Conservation (phyloP, 2,329 filamentous ascomycete species). For the Beauveria australis region DNA sequence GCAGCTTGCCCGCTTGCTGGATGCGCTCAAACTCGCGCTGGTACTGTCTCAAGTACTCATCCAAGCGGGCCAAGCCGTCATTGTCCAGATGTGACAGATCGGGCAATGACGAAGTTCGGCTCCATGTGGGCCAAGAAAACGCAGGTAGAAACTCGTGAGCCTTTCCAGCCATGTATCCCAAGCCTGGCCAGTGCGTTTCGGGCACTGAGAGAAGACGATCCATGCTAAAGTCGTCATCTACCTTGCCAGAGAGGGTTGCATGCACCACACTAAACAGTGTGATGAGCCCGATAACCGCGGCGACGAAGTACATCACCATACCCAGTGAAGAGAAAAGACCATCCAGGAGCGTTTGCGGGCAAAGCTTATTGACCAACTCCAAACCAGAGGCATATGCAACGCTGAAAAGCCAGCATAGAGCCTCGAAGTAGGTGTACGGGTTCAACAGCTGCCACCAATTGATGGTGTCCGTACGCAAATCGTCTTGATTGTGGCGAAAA, state of each 20-base stretch:
- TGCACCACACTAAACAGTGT: slow-evolving; percentile 5
- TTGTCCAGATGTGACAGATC: slow-evolving; percentile 11
- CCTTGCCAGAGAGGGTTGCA: background rate
- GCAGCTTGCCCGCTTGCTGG: slow-evolving; percentile 23
- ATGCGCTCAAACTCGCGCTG: slow-evolving; percentile 23
- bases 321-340: slow-evolving; percentile 11
- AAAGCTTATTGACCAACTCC: slow-evolving; percentile 11
- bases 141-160: slow-evolving; percentile 11
- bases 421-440: slow-evolving; percentile 24
- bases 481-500: slow-evolving; percentile 11
- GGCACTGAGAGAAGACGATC: slow-evolving; percentile 3
- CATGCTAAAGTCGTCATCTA: slow-evolving; percentile 9
- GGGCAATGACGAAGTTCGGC: background rate
- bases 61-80: slow-evolving; percentile 15
- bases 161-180: slow-evolving; percentile 14
- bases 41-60: slow-evolving; percentile 20
- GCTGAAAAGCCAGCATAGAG: slow-evolving; percentile 18
- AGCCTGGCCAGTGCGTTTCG: slow-evolving; percentile 12
- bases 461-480: background rate
- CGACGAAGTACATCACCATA: background rate
- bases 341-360: slow-evolving; percentile 10
- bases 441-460: slow-evolving; percentile 22
- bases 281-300: background rate
- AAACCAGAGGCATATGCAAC: slow-evolving; percentile 15
- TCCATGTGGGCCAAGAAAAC: slow-evolving; percentile 7